Conservation (phyloP, 805 yeast genomes). For the Candida oleophila region DNA sequence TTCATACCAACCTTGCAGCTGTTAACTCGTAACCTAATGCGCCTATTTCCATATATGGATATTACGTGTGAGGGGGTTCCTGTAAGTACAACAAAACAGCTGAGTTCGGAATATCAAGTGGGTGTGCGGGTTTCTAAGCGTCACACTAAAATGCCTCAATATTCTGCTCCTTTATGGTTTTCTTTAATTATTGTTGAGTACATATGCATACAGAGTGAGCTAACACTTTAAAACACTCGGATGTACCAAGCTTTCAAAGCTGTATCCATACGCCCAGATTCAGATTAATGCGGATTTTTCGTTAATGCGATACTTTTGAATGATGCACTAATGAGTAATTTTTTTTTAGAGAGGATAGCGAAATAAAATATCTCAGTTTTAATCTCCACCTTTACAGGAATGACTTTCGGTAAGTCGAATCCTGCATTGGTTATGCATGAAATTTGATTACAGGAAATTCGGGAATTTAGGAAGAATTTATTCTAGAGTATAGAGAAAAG, state of each 20-base stretch:
- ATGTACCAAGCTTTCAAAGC: no score
- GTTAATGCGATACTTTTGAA: constrained; percentile 3
- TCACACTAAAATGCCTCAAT: neutral
- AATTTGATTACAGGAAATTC: neutral
- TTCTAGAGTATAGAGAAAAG: no score
- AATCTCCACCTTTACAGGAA: no score
- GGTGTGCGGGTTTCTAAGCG: neutral
- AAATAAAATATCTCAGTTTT: no score
- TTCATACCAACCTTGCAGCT: neutral
- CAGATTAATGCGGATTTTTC: constrained; percentile 1
- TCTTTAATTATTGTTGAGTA: no score
- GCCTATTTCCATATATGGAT: neutral
- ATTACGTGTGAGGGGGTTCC: neutral
- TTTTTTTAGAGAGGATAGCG: no score
- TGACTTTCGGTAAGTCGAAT: no score
- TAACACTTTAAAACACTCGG: no score
- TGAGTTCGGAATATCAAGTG: neutral
- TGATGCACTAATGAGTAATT: no score
- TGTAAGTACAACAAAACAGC: neutral
- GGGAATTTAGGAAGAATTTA: no score
- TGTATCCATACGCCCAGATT: constrained; percentile 1
- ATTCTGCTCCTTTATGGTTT: no score
- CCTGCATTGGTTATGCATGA: neutral
- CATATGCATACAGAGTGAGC: no score
- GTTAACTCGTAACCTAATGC: neutral